Evolutionary conservation across 2,329 filamentous ascomycete species (phyloP).

Genomic region (Cercospora nicotianae): DNA sequence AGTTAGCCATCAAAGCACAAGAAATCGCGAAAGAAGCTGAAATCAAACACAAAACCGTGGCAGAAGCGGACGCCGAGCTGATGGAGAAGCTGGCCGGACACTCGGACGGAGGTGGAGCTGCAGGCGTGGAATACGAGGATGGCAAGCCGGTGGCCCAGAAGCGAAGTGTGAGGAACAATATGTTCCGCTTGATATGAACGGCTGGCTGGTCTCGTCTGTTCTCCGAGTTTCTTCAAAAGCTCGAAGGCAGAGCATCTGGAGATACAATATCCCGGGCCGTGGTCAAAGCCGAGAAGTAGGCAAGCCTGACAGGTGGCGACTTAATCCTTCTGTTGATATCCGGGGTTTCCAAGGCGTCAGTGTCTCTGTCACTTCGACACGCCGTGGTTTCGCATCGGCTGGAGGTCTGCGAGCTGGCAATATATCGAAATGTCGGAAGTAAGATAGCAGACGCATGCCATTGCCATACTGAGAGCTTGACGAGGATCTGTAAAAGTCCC

Average conservation of each 20-base stretch:
- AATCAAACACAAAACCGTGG: conserved; percentile 54
- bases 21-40: conserved; percentile 23
- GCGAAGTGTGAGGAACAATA: conserved; percentile 70
- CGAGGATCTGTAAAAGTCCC: not conserved
- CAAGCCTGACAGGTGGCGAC: not conserved
- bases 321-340: not conserved
- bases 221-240: not conserved
- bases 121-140: conserved; percentile 73
- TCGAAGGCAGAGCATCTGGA: not conserved
- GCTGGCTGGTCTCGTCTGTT: not conserved
- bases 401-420: not conserved
- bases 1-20: conserved; percentile 20
- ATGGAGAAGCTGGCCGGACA: conserved; percentile 64
- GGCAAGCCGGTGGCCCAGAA: conserved; percentile 72
- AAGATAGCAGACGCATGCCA: not conserved
- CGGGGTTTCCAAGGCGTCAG: not conserved
- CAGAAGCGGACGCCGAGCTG: conserved; percentile 67
- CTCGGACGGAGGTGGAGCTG: conserved; percentile 67
- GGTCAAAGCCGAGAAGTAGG: not conserved
- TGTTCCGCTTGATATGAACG: conserved; percentile 68
- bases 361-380: not conserved
- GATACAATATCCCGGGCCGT: not conserved
- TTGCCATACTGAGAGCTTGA: not conserved
- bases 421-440: not conserved
- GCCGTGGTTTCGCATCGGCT: not conserved